phyloP scores from a whole-genome alignment of 179 eudicot species.

The Camellia oleifera region DNA sequence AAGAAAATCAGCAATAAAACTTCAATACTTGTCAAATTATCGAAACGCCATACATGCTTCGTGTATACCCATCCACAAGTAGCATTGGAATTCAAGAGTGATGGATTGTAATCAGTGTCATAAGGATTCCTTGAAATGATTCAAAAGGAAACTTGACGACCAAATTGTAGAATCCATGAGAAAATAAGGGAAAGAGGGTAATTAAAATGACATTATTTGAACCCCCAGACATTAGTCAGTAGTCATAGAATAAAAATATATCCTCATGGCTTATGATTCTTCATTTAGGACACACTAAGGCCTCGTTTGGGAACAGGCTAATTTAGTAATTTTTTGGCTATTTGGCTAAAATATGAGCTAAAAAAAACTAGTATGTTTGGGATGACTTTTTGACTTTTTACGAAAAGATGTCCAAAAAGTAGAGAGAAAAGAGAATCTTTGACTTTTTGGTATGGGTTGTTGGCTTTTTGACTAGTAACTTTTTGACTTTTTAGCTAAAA shows the following conservation, averaged over 20 bases:
- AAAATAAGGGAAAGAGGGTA: background rate
- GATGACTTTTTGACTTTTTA: no score
- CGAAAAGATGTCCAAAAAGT: no score
- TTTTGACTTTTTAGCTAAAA: no score
- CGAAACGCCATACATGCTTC: background rate
- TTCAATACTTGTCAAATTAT: background rate
- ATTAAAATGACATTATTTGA: background rate
- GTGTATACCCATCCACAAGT: background rate
- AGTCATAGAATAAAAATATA: no score
- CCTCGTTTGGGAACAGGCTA: no score
- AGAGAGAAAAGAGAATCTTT: no score
- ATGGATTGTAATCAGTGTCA: background rate
- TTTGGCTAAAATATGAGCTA: no score
- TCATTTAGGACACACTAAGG: background rate
- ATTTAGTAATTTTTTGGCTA: no score
- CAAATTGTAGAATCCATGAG: background rate
- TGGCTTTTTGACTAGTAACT: no score
- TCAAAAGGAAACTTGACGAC: background rate
- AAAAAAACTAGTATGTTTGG: no score
- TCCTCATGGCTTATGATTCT: no score
- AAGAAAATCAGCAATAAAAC: background rate
- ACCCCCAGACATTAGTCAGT: background rate
- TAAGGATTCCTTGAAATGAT: background rate
- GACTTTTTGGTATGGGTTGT: no score
- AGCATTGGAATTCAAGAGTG: background rate